Evolutionary conservation across 192 early-diverging fungal species (phyloP), one percentile per base, ranked within the genome.

Genomic region (Dispira parvispora): DNA sequence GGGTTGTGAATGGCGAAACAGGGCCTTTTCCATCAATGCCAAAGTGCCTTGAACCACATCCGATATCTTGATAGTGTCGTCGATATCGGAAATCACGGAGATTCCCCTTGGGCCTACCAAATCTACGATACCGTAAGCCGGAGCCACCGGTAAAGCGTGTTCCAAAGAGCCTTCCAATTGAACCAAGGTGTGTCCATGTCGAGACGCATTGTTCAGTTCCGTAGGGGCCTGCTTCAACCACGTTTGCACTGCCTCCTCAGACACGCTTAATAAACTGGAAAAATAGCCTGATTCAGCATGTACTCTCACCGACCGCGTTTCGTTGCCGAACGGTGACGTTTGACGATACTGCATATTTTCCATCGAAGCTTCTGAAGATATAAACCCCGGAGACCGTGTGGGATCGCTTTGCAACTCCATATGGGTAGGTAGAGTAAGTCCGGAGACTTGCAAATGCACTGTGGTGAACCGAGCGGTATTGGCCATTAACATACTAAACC

Each of bases 21-120:
- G 77, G 0, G 85, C 83, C 49, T 78, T 80, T 45, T 71, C 66
- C 27, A 87, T 62, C 13, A 84, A 80, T 12, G 81, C 78, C 46
- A 77, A 73, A 32, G 82, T 78, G n/a, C 89, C 89, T 18, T 71
- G 70, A 11, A 79, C 67, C 38, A 95, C 78, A 25, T 83, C 76
- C 0, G 90, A 89, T 11, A 87, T 77, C 66, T 92, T 92, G 69
- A 95, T 95, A 11, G 92, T 95, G 69, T 95, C 92, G 69, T 95
- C 92, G 61, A 95, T 85, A 63, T 88, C 85, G 2, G 85, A 88
- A 38, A 93, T 86, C 12, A 93, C 68, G 0, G 88, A 90, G 11
- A 89, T 67, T 13, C 93, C 91, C 8, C 61, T 65, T 0, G 79
- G 81, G 18, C 83, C 80, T 58, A 91, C 73, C 32, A 91, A 64